phyloP scores from a whole-genome alignment of 2,329 filamentous ascomycete species.

The Cercospora sojina region DNA sequence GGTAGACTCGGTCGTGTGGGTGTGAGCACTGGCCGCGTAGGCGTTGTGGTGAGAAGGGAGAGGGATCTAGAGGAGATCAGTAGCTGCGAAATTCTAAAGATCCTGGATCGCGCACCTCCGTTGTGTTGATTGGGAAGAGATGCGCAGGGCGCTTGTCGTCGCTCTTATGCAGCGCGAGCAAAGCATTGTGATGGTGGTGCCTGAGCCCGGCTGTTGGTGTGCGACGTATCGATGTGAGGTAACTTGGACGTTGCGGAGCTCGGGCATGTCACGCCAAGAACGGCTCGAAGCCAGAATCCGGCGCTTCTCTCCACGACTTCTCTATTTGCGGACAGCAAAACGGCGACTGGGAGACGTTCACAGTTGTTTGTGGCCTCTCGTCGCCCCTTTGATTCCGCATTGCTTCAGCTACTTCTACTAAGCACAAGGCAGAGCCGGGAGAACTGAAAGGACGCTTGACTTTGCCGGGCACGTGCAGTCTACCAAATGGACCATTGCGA shows the following conservation, averaged over 20 bases:
- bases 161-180: constrained; percentile 13
- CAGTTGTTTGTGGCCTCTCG: too few species aligned
- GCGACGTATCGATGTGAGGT: not conserved
- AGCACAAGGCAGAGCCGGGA: too few species aligned
- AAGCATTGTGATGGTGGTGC: constrained; percentile 3
- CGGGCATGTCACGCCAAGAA: not conserved
- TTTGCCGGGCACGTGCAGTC: too few species aligned
- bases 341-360: too few species aligned
- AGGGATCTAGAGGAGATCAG: constrained; percentile 23
- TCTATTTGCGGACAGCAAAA: too few species aligned
- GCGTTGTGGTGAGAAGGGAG: constrained; percentile 25
- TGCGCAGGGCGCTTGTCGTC: constrained; percentile 2
- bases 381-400: too few species aligned
- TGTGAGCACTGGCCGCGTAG: constrained; percentile 21
- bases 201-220: too few species aligned
- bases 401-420: too few species aligned
- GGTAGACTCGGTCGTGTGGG: constrained; percentile 9
- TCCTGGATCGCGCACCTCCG: not conserved
- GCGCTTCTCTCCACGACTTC: too few species aligned
- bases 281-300: not conserved
- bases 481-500: too few species aligned
- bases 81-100: not conserved
- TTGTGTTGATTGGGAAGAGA: not conserved
- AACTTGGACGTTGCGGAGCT: not conserved
- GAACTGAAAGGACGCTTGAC: too few species aligned